These are phyloP conservation scores for Tolypocladium inflatum DNA, from an alignment of 2,329 filamentous ascomycete genomes.

Conservation along the genomic window DNA sequence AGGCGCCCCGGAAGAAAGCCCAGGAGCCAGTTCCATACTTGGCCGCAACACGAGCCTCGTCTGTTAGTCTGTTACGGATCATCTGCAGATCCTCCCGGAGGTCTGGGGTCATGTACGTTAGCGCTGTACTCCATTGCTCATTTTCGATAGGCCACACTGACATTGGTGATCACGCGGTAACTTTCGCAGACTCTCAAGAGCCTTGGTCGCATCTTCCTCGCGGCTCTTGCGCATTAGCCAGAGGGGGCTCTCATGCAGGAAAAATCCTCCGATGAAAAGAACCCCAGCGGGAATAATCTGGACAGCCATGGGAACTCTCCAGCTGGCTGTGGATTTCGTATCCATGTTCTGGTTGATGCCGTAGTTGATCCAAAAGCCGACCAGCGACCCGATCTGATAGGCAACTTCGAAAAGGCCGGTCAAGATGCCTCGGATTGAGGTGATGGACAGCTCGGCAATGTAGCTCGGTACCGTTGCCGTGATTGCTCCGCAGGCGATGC, in stretches of 20 bases:
- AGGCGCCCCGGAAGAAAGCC: slow-evolving; percentile 5
- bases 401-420: slow-evolving; percentile 44
- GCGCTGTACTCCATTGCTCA: too few species aligned
- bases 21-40: slow-evolving; percentile 21
- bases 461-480: slow-evolving; percentile 53
- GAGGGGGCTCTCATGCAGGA: slow-evolving; percentile 32
- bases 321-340: slow-evolving; percentile 21
- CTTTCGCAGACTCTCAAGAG: slow-evolving; percentile 29
- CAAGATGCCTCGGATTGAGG: slow-evolving; percentile 47
- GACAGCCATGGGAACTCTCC: slow-evolving; percentile 38
- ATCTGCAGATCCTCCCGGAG: slow-evolving; percentile 39
- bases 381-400: slow-evolving; percentile 40
- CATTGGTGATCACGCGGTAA: slow-evolving; percentile 29
- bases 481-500: slow-evolving; percentile 46
- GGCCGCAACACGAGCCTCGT: slow-evolving; percentile 21
- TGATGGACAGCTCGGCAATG: slow-evolving; percentile 51
- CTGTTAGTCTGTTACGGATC: slow-evolving; percentile 26
- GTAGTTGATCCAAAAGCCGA: slow-evolving; percentile 44
- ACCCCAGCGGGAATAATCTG: slow-evolving; percentile 34
- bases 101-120: slow-evolving; percentile 10
- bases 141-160: background rate
- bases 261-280: slow-evolving; percentile 33
- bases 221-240: slow-evolving; percentile 25
- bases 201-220: slow-evolving; percentile 20
- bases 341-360: slow-evolving; percentile 31